Conservation (phyloP, 805 yeast species). For the Candida maris region DNA sequence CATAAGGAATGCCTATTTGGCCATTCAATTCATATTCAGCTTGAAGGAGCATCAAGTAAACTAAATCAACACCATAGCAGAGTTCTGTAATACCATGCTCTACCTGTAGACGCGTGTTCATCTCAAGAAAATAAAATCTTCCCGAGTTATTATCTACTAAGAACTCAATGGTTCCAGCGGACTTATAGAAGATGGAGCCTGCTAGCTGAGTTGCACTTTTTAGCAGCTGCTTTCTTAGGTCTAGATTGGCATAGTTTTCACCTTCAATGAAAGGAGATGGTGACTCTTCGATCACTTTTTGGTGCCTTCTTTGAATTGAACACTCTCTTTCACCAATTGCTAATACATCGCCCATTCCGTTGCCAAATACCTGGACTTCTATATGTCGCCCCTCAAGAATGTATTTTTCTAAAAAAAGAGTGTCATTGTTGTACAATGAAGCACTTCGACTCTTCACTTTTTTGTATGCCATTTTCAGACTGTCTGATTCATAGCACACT, state of each 20-base stretch:
- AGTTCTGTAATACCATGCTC: constrained; percentile 96
- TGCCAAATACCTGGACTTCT: constrained; percentile 95
- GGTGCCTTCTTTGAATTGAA: constrained; percentile 94
- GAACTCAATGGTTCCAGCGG: constrained; percentile 96
- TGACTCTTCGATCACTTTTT: constrained; percentile 93
- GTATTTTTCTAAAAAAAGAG: constrained; percentile 90
- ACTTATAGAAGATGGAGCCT: constrained; percentile 71
- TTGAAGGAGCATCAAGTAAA: constrained; percentile 91
- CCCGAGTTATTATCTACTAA: constrained; percentile 81
- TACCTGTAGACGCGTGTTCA: constrained; percentile 92
- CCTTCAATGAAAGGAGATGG: constrained; percentile 94
- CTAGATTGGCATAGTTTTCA: constrained; percentile 41
- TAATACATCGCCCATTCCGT: constrained; percentile 86
- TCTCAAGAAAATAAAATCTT: constrained; percentile 91
- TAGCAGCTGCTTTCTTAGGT: constrained; percentile 55
- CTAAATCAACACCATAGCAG: constrained; percentile 90
- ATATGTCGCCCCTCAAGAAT: constrained; percentile 95
- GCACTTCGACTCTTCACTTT: constrained; percentile 91
- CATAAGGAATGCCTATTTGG: constrained; percentile 32
- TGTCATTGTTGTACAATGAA: constrained; percentile 89
- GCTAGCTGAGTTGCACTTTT: constrained; percentile 81
- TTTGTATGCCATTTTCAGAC: constrained; percentile 76
- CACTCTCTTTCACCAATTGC: constrained; percentile 97
- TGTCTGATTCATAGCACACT: constrained; percentile 77
- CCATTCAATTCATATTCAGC: constrained; percentile 87